Evolutionary conservation across 208 protist genomes (phyloP), one percentile per base, ranked within the genome.

Genomic region (Eutreptiella sp.): DNA sequence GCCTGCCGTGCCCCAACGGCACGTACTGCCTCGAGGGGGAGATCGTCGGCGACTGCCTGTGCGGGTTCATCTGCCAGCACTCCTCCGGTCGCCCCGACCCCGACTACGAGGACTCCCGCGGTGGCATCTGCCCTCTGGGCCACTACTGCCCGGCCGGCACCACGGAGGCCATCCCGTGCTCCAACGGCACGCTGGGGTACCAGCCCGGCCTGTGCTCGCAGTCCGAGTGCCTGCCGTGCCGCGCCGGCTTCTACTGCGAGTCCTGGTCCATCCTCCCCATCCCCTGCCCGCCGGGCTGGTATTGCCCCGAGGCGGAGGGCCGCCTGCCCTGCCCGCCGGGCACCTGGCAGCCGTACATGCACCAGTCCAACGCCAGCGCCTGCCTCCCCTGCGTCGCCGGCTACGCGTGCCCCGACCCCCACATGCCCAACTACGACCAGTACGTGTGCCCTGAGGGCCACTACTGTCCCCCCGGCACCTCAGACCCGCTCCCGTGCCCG

Each of bases 1-100:
- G n/a, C n/a, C 42, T 43, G 29, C 50, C 50, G 36, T 57, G 50
- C 28, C n/a, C 23, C 36, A 57, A 57, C 36, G 50, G 50, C 21
- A n/a, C 24, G 46, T 78, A 72, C 47, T 78, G 73, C 60, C 24
- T 4, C 5, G 34, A 29, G 16, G n/a, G n/a, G 0, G 67, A 53
- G 35, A 43, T 70, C 4, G 63, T 53, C n/a, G n/a, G n/a, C n/a
- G n/a, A n/a, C n/a, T n/a, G n/a, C n/a, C n/a, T n/a, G n/a, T n/a
- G n/a, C n/a, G n/a, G n/a, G n/a, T n/a, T n/a, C n/a, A n/a, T n/a
- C n/a, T n/a, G n/a, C n/a, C n/a, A n/a, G n/a, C n/a, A n/a, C n/a
- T n/a, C n/a, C n/a, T n/a, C n/a, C n/a, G n/a, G n/a, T n/a, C n/a
- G n/a, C n/a, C n/a, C n/a, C n/a, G n/a, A n/a, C n/a, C n/a, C n/a